phyloP scores from a whole-genome alignment of 495 filamentous ascomycete genomes.

The Mytilinidion resinicola region DNA sequence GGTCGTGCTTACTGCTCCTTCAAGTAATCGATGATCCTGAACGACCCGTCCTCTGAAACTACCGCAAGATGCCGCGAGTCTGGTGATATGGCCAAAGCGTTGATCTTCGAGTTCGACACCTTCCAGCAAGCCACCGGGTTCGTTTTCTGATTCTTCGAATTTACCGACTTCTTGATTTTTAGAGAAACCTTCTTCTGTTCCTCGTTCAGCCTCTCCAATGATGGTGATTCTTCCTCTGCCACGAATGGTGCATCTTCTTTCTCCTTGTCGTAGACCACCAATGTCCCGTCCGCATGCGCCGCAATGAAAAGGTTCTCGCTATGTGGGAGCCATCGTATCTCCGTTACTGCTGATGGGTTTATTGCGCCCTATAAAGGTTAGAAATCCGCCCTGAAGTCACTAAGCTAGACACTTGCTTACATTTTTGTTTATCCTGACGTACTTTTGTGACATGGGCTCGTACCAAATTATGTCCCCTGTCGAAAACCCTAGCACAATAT shows the following conservation, averaged over 20 bases:
- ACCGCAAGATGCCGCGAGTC: conserved; percentile 82
- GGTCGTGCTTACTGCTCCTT: conserved; percentile 68
- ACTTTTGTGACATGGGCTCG: conserved; percentile 94
- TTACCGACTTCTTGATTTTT: conserved; percentile 79
- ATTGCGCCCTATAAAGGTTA: conserved; percentile 60
- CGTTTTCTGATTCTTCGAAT: conserved; percentile 84
- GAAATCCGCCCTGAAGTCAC: neutral
- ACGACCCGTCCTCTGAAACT: conserved; percentile 82
- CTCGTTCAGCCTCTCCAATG: conserved; percentile 4
- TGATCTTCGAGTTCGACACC: conserved; percentile 79
- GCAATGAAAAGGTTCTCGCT: conserved; percentile 93
- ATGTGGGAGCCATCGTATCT: conserved; percentile 87
- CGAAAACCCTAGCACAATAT: conserved; percentile 91
- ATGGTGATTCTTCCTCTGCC: conserved; percentile 40
- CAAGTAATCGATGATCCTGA: conserved; percentile 85
- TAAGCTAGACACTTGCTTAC: conserved; percentile 34
- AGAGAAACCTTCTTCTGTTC: conserved; percentile 29
- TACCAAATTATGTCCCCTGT: conserved; percentile 98
- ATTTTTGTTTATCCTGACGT: conserved; percentile 94
- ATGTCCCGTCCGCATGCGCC: conserved; percentile 84
- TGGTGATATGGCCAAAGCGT: conserved; percentile 82
- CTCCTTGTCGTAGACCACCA: conserved; percentile 97
- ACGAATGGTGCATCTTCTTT: conserved; percentile 84
- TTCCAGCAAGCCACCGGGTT: conserved; percentile 93
- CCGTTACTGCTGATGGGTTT: conserved; percentile 73